Conservation (phyloP, 371 early-diverging fungal species). For the Actinomortierella wolfii region DNA sequence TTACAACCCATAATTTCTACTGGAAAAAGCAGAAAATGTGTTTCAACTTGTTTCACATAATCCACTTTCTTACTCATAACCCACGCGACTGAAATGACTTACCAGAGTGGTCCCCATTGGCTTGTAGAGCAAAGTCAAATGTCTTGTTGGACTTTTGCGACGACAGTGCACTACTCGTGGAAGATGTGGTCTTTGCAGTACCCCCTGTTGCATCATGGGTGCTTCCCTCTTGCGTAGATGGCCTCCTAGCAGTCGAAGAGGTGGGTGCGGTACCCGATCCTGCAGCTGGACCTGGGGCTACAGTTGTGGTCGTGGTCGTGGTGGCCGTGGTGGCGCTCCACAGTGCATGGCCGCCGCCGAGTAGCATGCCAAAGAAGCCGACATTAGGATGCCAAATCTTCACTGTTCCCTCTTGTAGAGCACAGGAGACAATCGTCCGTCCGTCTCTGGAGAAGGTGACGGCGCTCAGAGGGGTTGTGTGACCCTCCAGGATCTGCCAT, state of each 20-base stretch:
- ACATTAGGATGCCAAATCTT: slow-evolving; percentile 78
- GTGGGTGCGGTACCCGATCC: no score
- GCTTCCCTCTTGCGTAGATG: no score
- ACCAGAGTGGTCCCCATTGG: slow-evolving; percentile 36
- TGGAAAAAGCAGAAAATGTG: slow-evolving; percentile 8
- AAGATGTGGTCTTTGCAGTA: no score
- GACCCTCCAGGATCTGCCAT: slow-evolving; percentile 69
- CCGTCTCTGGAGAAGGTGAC: slow-evolving; percentile 84
- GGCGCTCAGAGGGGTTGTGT: slow-evolving; percentile 65
- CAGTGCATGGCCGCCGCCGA: slow-evolving; percentile 26
- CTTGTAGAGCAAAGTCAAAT: slow-evolving; percentile 72
- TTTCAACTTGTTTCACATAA: neutral
- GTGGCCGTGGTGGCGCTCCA: slow-evolving; percentile 18
- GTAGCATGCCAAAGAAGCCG: slow-evolving; percentile 76
- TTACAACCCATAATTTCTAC: slow-evolving; percentile 1
- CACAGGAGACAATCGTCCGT: slow-evolving; percentile 77
- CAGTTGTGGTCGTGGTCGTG: neutral
- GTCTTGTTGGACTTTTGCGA: slow-evolving; percentile 44
- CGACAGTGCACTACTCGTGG: slow-evolving; percentile 11
- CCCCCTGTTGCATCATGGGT: no score
- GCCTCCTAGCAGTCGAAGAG: no score
- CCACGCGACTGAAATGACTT: no score
- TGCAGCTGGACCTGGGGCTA: slow-evolving; percentile 3
- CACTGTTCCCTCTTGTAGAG: slow-evolving; percentile 70
- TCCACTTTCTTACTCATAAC: neutral